Percentiles rank a stretch among this genome's conserved stretches.
Conservation (phyloP, 305 asterid species). For the Fraxinus latifolia region DNA sequence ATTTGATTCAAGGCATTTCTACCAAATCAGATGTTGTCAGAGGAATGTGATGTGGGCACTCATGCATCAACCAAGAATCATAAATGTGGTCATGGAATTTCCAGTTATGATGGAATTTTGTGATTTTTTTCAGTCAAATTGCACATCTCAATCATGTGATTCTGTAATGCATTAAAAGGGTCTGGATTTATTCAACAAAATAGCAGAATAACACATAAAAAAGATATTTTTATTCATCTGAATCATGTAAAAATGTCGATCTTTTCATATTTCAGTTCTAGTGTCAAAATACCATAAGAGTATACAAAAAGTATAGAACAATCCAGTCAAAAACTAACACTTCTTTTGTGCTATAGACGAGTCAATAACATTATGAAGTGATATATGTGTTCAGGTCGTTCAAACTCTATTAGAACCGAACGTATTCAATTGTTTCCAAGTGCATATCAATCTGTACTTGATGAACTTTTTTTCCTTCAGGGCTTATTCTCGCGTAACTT, state of each 20-base stretch:
- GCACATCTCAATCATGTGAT: conserved; percentile 1
- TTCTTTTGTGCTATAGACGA: background rate
- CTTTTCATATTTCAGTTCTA: background rate
- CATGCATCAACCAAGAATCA: conserved; percentile 17
- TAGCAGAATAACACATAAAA: background rate
- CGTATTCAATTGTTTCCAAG: background rate
- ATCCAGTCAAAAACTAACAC: background rate
- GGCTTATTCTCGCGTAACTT: background rate
- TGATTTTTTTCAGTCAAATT: background rate
- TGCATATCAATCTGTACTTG: background rate
- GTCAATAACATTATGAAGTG: background rate
- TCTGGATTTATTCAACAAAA: background rate
- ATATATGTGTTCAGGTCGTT: background rate
- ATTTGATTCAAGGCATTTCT: background rate
- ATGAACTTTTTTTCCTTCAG: background rate
- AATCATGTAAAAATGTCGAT: conserved; percentile 11
- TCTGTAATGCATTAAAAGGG: background rate
- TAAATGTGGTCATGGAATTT: conserved; percentile 7
- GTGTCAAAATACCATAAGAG: background rate
- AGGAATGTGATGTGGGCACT: conserved; percentile 5
- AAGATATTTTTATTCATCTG: background rate
- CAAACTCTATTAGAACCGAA: background rate
- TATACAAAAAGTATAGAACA: background rate
- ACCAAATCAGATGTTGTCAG: conserved; percentile 32
- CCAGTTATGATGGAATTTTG: conserved; percentile 13